These are phyloP conservation scores for Daldinia childiae DNA, from an alignment of 495 filamentous ascomycete species.

Conservation along the genomic window DNA sequence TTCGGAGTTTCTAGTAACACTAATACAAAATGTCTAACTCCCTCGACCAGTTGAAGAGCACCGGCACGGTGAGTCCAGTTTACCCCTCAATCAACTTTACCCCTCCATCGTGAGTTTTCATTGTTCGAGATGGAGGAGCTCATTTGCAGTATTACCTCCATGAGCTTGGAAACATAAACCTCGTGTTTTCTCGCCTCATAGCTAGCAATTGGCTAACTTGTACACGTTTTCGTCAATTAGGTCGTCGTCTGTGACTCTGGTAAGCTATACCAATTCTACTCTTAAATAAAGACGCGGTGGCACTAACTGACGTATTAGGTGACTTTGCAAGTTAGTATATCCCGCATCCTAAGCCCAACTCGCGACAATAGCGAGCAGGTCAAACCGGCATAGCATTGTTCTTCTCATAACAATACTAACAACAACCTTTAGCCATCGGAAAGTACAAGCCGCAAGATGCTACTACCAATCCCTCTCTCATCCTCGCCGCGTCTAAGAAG, in stretches of 20 bases:
- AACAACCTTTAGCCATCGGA: conserved; percentile 75
- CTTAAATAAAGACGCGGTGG: conserved; percentile 25
- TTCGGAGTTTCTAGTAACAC: conserved; percentile 27
- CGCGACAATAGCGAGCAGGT: conserved; percentile 2
- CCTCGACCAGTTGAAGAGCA: conserved; percentile 94
- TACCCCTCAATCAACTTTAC: conserved; percentile 52
- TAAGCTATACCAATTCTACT: conserved; percentile 56
- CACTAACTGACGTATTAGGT: conserved; percentile 58
- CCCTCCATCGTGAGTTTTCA: conserved; percentile 46
- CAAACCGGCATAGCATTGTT: neutral
- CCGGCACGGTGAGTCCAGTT: conserved; percentile 83
- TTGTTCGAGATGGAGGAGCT: conserved; percentile 19
- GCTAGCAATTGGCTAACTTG: conserved; percentile 40
- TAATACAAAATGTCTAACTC: conserved; percentile 75
- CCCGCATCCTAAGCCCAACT: conserved; percentile 31
- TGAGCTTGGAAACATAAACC: neutral
- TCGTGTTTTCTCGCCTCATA: neutral
- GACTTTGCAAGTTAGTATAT: conserved; percentile 78
- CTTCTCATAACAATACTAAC: conserved; percentile 42
- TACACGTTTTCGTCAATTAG: conserved; percentile 51
- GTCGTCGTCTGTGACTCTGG: conserved; percentile 97
- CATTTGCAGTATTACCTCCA: neutral
- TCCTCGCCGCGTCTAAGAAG: conserved; percentile 98
- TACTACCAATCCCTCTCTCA: conserved; percentile 98
- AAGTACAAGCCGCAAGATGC: conserved; percentile 99